phyloP scores from a whole-genome alignment of 441 rosid genomes.

The Croton laevigatus region DNA sequence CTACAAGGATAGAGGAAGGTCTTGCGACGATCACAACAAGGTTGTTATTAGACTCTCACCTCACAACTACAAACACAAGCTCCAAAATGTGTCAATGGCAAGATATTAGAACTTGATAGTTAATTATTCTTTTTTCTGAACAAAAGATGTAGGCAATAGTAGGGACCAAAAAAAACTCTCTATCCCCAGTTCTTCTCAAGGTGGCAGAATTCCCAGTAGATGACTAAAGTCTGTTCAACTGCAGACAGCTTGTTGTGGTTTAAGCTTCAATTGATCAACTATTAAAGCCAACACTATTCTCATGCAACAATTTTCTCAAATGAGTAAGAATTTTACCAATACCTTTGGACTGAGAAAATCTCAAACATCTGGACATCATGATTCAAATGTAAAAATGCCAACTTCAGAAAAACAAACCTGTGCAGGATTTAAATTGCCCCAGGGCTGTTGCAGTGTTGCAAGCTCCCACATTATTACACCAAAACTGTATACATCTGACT shows the following conservation, averaged over 20 bases:
- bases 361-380: neutral
- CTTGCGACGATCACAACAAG: no score
- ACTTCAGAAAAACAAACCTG: constrained; percentile 59
- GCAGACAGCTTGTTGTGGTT: neutral
- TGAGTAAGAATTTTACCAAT: neutral
- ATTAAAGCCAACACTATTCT: neutral
- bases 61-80: neutral
- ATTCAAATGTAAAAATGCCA: neutral
- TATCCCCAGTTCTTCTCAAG: neutral
- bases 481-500: constrained; percentile 95
- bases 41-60: no score
- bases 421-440: constrained; percentile 91
- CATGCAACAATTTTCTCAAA: neutral
- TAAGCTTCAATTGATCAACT: neutral
- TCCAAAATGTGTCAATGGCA: neutral
- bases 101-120: neutral
- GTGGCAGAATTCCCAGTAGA: no score
- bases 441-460: constrained; percentile 91
- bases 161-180: neutral
- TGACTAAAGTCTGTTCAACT: neutral
- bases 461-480: constrained; percentile 98
- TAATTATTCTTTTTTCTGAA: neutral
- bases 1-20: no score
- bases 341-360: neutral
- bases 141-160: neutral